These are phyloP conservation scores for Effrenium voratum DNA, from an alignment of 73 alveolate genomes.

Conservation along the genomic window DNA sequence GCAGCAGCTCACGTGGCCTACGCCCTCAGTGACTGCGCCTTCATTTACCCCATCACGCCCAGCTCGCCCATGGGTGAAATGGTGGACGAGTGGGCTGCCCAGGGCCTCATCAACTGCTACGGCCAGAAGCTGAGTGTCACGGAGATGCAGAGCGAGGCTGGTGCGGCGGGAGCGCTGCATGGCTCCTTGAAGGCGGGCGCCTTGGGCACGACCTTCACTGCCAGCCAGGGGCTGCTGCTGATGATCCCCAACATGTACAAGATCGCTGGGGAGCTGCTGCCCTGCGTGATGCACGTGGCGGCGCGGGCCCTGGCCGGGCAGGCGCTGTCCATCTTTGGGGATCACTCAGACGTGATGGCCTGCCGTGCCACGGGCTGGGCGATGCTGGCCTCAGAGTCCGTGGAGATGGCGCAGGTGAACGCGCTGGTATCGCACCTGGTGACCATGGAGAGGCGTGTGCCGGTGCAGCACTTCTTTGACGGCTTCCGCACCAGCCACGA, in stretches of 20 bases:
- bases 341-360: slow-evolving; percentile 70
- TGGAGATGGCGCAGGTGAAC: slow-evolving; percentile 18
- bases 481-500: slow-evolving; percentile 76
- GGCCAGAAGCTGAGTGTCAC: slow-evolving; percentile 54
- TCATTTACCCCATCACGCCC: slow-evolving; percentile 93
- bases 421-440: slow-evolving; percentile 37
- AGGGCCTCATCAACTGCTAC: slow-evolving; percentile 37
- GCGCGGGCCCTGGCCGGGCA: slow-evolving; percentile 67
- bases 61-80: slow-evolving; percentile 78
- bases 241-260: slow-evolving; percentile 84
- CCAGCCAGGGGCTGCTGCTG: slow-evolving; percentile 59
- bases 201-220: slow-evolving; percentile 41
- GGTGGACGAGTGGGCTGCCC: slow-evolving; percentile 83
- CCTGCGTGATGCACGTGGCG: slow-evolving; percentile 55
- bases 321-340: slow-evolving; percentile 72
- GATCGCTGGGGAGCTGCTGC: slow-evolving; percentile 70
- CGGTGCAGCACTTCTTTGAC: slow-evolving; percentile 61
- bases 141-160: slow-evolving; percentile 88
- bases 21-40: slow-evolving; percentile 82
- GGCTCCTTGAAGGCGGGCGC: slow-evolving; percentile 68
- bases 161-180: slow-evolving; percentile 75
- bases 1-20: slow-evolving; percentile 93
- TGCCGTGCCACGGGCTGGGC: slow-evolving; percentile 38
- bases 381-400: slow-evolving; percentile 55
- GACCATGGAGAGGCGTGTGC: slow-evolving; percentile 32